A percentile compares a stretch with the other conserved stretches of the same genome.
phyloP scores from a whole-genome alignment of 805 yeast genomes.

The Kodamaea laetipori region DNA sequence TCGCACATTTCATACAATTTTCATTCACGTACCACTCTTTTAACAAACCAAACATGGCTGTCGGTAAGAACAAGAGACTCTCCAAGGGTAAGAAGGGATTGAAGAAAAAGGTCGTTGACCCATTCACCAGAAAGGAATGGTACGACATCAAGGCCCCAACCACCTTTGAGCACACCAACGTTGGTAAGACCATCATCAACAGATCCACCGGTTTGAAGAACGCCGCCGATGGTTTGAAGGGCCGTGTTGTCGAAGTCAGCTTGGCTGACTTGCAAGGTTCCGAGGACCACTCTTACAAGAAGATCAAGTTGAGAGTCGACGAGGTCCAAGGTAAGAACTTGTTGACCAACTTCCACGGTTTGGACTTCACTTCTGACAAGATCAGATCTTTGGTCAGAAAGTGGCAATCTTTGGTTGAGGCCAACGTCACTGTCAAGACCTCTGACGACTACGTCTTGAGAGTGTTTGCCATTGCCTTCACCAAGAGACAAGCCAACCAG shows the following conservation, averaged over 20 bases:
- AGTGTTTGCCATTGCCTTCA: slow-evolving; percentile 96
- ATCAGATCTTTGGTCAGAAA: slow-evolving; percentile 96
- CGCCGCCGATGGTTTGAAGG: slow-evolving; percentile 97
- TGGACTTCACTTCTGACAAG: slow-evolving; percentile 97
- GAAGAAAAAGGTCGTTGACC: slow-evolving; percentile 99
- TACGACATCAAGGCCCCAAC: slow-evolving; percentile 98
- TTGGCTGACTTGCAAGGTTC: slow-evolving; percentile 98
- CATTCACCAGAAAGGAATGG: slow-evolving; percentile 99
- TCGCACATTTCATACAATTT: neutral
- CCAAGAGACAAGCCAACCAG: slow-evolving; percentile 96
- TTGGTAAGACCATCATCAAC: slow-evolving; percentile 98
- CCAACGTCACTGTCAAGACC: slow-evolving; percentile 97
- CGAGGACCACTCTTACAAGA: slow-evolving; percentile 98
- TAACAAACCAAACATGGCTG: slow-evolving; percentile 17
- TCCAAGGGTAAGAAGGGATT: slow-evolving; percentile 92
- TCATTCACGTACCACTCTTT: slow-evolving; percentile 6
- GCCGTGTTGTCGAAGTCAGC: slow-evolving; percentile 94
- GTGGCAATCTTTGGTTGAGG: slow-evolving; percentile 98
- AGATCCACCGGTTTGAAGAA: slow-evolving; percentile 97
- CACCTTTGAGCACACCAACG: slow-evolving; percentile 97
- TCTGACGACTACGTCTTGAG: slow-evolving; percentile 96
- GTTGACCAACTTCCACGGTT: slow-evolving; percentile 99
- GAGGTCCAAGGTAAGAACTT: slow-evolving; percentile 99
- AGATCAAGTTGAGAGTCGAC: slow-evolving; percentile 95
- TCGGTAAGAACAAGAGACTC: slow-evolving; percentile 85